A percentile compares a stretch with the other conserved stretches of the same genome.
Conservation (phyloP, 768 basidiomycete species). For the Lentinula sp. region DNA sequence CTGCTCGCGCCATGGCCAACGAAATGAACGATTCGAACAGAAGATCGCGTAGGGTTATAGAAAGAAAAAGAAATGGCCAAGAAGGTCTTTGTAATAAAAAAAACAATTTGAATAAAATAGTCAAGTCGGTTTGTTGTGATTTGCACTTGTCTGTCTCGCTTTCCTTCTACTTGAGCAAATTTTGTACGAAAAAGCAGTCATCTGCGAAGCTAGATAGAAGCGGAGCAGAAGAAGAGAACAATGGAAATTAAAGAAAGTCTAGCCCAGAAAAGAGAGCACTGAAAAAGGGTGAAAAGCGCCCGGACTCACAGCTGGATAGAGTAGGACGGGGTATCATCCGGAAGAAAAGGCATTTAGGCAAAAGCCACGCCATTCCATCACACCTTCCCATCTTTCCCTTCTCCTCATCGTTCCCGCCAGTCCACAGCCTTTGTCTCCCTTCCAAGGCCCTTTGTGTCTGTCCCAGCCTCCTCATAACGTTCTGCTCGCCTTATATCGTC, state of each 20-base stretch:
- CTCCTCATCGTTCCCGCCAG: constrained; percentile 1
- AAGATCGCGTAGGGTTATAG: too few relatives aligned
- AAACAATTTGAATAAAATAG: not conserved
- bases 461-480: not conserved
- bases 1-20: too few relatives aligned
- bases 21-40: too few relatives aligned
- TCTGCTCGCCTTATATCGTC: not conserved
- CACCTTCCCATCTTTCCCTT: constrained; percentile 8
- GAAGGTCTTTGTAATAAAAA: not conserved
- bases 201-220: not conserved
- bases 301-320: not conserved
- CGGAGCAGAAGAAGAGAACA: not conserved
- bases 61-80: too few relatives aligned
- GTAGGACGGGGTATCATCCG: constrained; percentile 3
- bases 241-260: not conserved
- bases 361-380: not conserved
- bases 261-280: not conserved
- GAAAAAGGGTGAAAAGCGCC: not conserved
- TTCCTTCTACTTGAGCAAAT: not conserved
- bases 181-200: not conserved
- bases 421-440: not conserved
- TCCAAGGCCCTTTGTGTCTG: not conserved
- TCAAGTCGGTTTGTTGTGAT: not conserved
- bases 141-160: not conserved
- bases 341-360: not conserved